Percentiles rank a stretch among this genome's conserved stretches.
These are phyloP conservation scores for Xylaria scruposa DNA, from an alignment of 495 filamentous ascomycete species.

Conservation along the genomic window DNA sequence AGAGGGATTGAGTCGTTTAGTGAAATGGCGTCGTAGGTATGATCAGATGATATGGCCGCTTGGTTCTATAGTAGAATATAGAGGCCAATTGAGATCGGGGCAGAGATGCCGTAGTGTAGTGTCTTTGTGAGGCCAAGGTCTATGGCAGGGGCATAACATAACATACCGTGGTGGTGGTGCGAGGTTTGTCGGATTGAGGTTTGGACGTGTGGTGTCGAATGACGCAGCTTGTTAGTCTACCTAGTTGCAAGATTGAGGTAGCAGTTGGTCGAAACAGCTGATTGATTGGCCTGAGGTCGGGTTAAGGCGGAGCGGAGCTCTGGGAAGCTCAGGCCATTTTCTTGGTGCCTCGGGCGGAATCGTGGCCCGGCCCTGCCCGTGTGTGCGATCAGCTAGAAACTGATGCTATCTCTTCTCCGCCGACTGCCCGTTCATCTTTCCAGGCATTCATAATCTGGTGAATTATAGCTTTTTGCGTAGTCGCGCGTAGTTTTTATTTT, in stretches of 20 bases:
- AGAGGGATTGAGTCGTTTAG: background rate
- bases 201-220: constrained; percentile 28
- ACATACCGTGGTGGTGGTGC: constrained; percentile 19
- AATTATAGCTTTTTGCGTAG: too few relatives aligned
- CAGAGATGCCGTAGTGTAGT: background rate
- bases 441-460: too few relatives aligned
- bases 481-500: too few relatives aligned
- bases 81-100: background rate
- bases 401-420: background rate
- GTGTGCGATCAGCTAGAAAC: too few relatives aligned
- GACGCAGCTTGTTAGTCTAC: constrained; percentile 1
- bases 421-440: background rate
- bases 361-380: constrained; percentile 5
- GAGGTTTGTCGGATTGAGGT: constrained; percentile 17
- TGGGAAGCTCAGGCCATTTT: constrained; percentile 23
- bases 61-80: background rate
- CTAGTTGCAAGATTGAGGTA: constrained; percentile 1
- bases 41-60: background rate
- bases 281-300: constrained; percentile 21
- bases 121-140: background rate
- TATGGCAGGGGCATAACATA: background rate
- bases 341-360: constrained; percentile 11
- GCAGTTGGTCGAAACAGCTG: constrained; percentile 9
- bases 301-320: constrained; percentile 25
- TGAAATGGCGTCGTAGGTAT: background rate